These are phyloP conservation scores for Avena eriantha DNA, from an alignment of 176 grass and related monocot species.

Conservation along the genomic window DNA sequence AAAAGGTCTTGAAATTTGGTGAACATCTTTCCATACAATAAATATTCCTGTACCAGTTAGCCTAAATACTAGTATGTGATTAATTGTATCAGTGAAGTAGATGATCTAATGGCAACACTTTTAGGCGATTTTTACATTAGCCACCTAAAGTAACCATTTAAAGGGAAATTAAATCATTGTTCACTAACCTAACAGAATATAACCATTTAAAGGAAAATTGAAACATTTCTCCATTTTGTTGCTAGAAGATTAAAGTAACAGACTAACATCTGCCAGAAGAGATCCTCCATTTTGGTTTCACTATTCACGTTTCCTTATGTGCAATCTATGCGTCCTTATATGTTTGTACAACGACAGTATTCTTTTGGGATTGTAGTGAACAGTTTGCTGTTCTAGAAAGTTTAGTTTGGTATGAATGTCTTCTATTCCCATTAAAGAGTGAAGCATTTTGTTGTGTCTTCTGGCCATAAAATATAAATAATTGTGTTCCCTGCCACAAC, in stretches of 20 bases:
- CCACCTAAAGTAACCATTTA: neutral
- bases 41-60: neutral
- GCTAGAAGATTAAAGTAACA: neutral
- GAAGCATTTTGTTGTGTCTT: neutral
- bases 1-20: neutral
- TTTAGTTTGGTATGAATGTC: neutral
- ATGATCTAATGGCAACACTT: neutral
- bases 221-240: neutral
- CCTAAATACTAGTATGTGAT: neutral
- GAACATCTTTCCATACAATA: neutral
- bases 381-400: neutral
- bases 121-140: neutral
- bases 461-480: neutral
- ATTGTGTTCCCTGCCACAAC: neutral
- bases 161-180: neutral
- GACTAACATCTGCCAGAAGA: neutral
- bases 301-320: neutral
- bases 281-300: conserved; percentile 1
- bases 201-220: neutral
- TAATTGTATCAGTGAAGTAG: neutral
- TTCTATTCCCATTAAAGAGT: neutral
- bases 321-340: neutral
- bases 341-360: neutral
- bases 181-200: neutral
- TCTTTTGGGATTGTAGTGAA: conserved; percentile 13